phyloP scores from a whole-genome alignment of 1,139 yeast genomes.

The Hyphopichia buzzinii region DNA sequence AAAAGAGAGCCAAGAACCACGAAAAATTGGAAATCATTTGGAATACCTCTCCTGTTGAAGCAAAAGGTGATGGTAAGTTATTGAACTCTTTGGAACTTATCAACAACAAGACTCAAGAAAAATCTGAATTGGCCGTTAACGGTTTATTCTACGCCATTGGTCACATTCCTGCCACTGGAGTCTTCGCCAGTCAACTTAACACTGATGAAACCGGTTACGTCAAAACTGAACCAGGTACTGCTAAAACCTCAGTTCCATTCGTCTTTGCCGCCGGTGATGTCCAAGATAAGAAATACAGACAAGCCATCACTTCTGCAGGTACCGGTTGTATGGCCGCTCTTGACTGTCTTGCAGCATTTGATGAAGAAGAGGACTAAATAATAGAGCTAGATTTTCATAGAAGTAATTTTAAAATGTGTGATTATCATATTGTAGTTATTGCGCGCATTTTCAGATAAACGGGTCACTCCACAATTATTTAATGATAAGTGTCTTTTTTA shows the following conservation, averaged over 20 bases:
- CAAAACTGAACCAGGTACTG: conserved; percentile 82
- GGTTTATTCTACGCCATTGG: conserved; percentile 99
- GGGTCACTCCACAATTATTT: no score
- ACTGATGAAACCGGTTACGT: conserved; percentile 88
- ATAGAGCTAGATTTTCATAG: no score
- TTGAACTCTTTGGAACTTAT: conserved; percentile 58
- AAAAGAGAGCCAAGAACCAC: conserved; percentile 78
- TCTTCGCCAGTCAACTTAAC: conserved; percentile 71
- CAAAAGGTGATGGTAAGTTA: conserved; percentile 88
- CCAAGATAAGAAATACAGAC: conserved; percentile 95
- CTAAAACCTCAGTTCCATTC: conserved; percentile 85
- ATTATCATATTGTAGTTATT: no score
- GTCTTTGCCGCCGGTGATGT: conserved; percentile 99
- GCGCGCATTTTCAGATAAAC: no score
- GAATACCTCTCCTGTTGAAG: conserved; percentile 83
- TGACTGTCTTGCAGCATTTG: conserved; percentile 62
- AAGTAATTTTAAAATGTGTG: no score
- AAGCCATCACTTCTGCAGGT: conserved; percentile 98
- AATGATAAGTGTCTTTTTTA: no score
- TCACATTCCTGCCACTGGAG: conserved; percentile 89
- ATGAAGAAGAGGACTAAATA: conserved; percentile 52
- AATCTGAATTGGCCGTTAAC: conserved; percentile 68
- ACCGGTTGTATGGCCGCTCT: conserved; percentile 99
- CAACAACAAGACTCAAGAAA: conserved; percentile 72
- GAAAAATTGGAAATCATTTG: conserved; percentile 88